Base-by-base conservation (phyloP, 1,284 basidiomycete species). In the Grifola frondosa region DNA sequence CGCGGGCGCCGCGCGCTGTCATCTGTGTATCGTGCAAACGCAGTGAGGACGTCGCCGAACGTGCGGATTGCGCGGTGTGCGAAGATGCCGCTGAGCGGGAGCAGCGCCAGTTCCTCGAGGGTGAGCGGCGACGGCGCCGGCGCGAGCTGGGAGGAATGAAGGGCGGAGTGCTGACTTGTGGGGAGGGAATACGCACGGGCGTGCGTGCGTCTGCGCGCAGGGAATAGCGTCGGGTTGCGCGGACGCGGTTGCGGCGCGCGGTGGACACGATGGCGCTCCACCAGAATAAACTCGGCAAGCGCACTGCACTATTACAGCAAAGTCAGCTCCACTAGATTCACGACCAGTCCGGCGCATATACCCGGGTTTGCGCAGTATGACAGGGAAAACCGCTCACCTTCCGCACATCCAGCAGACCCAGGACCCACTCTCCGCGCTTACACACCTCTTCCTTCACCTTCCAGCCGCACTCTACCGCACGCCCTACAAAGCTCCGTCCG, bases 401-500 rank as follows among this genome's bases (percentile, higher is more conserved):
- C 49, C 76, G 73, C 13, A 88, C 70, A 56, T 91, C 86, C 57
- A 85, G 58, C 43, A 93, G 56, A 9, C 90, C 91, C 46, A 89
- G 70, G 9, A 93, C 85, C 80, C 91, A 88, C 56, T 95, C 91
- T 7, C 89, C 88, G 52, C 81, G 78, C 58, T 73, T 73, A 16
- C 81, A 73, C 21, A 72, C 66, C 26, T 87, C 84, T 15, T 73
- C 73, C 35, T 73, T 74, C 13, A 93, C 88, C 41, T 90, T 87
- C 73, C 80, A 85, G 1, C 91, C 91, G 48, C 79, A 81, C 54
- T 89, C 86, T 34, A 93, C 60, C 24, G 84, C 83, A 30, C 88
- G 71, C 4, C 91, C 91, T 8, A 91, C 84, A 60, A 94, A 87
- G 46, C 84, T 85, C 34, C 91, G 72, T 0, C 91, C 91, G 11